Conservation (phyloP, 495 filamentous ascomycete genomes). For the Durotheca rogersii region DNA sequence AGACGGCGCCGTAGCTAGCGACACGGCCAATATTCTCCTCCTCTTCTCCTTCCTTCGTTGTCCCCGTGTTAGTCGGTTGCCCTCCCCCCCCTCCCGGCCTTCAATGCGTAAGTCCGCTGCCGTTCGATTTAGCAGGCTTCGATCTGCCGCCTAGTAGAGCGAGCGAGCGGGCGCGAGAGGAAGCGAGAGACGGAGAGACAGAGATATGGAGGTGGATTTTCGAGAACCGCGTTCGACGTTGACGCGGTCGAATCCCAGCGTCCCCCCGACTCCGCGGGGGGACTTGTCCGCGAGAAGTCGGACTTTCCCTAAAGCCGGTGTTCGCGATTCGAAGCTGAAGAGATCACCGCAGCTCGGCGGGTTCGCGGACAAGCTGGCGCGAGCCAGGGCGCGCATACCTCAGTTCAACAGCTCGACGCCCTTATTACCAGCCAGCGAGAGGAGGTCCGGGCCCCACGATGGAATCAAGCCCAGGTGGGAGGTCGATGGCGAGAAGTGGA, state of each 20-base stretch:
- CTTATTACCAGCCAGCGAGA: slow-evolving; percentile 46
- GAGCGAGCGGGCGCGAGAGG: no score
- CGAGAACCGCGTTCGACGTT: slow-evolving; percentile 24
- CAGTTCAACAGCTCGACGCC: slow-evolving; percentile 36
- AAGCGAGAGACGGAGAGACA: no score
- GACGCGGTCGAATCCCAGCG: slow-evolving; percentile 27
- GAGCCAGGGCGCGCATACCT: slow-evolving; percentile 35
- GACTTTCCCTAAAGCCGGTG: slow-evolving; percentile 17
- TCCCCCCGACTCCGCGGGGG: slow-evolving; percentile 21
- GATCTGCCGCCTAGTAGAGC: slow-evolving; percentile 37
- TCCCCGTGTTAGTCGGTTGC: slow-evolving; percentile 12
- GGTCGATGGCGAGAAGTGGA: slow-evolving; percentile 43
- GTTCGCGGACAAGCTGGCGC: slow-evolving; percentile 20
- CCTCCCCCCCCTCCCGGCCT: slow-evolving; percentile 11
- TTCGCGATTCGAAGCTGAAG: slow-evolving; percentile 22
- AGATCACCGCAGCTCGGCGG: slow-evolving; percentile 23
- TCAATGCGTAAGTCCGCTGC: slow-evolving; percentile 33
- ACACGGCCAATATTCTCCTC: neutral
- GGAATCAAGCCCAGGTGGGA: slow-evolving; percentile 39
- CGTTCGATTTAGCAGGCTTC: slow-evolving; percentile 26
- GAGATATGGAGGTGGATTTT: slow-evolving; percentile 33
- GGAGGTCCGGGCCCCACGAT: slow-evolving; percentile 40
- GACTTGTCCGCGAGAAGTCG: slow-evolving; percentile 14
- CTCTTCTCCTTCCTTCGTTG: neutral
- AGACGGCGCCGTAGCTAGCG: neutral